Conservation (phyloP, 371 early-diverging fungal genomes). For the Mitosporidium daphniae region DNA sequence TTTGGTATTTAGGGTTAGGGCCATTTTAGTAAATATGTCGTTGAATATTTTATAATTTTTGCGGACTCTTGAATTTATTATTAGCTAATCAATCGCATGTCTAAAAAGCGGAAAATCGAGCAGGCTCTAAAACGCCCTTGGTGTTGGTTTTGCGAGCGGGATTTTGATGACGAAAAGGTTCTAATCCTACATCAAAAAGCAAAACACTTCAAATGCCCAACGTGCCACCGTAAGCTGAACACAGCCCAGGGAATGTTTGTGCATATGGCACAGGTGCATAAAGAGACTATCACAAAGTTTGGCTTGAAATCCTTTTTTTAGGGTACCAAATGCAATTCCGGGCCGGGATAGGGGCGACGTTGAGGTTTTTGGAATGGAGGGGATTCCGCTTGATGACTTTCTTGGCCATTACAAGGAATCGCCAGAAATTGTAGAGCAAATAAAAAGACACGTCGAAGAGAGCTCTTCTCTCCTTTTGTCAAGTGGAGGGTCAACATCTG, state of each 20-base stretch:
- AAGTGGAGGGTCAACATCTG: no score
- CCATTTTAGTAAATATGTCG: no score
- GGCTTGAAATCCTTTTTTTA: slow-evolving; percentile 7
- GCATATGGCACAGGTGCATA: slow-evolving; percentile 63
- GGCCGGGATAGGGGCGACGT: slow-evolving; percentile 43
- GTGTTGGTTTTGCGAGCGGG: slow-evolving; percentile 41
- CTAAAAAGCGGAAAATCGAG: no score
- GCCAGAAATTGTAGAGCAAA: no score
- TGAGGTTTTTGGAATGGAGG: slow-evolving; percentile 74
- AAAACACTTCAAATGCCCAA: slow-evolving; percentile 54
- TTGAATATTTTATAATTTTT: no score
- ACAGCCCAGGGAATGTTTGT: slow-evolving; percentile 59
- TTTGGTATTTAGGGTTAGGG: no score
- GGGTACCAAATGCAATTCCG: slow-evolving; percentile 42
- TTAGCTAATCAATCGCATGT: no score
- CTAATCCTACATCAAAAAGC: slow-evolving; percentile 57
- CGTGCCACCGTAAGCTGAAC: slow-evolving; percentile 41
- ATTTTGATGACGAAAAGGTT: slow-evolving; percentile 71
- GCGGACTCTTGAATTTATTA: no score
- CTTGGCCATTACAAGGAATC: no score
- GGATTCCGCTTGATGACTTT: slow-evolving; percentile 47
- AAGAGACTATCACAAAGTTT: slow-evolving; percentile 32
- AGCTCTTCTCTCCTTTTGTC: no score
- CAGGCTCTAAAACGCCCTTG: no score
- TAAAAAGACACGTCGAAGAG: no score